Percentiles rank a stretch among this genome's conserved stretches.
phyloP scores from a whole-genome alignment of 2,329 filamentous ascomycete genomes.

The Xylaria digitata region DNA sequence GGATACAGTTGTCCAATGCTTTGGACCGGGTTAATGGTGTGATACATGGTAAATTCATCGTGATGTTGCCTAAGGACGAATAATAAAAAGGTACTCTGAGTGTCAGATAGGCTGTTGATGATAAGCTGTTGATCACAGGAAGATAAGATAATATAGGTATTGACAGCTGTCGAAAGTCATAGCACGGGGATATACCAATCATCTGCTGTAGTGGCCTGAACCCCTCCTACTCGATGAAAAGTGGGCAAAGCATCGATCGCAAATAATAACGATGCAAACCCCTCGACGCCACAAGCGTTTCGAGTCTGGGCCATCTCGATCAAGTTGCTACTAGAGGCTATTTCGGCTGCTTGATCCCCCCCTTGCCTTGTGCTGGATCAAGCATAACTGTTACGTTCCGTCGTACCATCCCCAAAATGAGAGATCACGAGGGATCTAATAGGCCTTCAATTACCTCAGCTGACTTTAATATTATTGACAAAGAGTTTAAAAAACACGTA shows the following conservation, averaged over 20 bases:
- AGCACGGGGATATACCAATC: too few species aligned
- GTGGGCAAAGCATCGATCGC: too few species aligned
- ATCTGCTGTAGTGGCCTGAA: too few species aligned
- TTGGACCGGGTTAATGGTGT: conserved; percentile 1
- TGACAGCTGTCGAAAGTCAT: background rate
- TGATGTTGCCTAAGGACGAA: background rate
- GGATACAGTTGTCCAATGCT: background rate
- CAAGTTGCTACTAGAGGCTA: too few species aligned
- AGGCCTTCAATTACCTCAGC: background rate
- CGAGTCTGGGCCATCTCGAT: too few species aligned
- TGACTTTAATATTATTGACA: conserved; percentile 1
- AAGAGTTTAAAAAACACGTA: background rate
- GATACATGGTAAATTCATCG: conserved; percentile 12
- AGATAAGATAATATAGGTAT: background rate
- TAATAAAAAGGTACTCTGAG: background rate
- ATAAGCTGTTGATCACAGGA: too few species aligned
- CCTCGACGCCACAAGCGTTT: too few species aligned
- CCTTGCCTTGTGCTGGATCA: too few species aligned
- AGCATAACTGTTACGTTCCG: too few species aligned
- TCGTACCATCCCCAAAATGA: background rate
- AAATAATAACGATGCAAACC: too few species aligned
- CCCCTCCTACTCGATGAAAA: too few species aligned
- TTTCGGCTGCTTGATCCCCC: too few species aligned
- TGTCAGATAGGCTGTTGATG: background rate
- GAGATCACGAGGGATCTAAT: conserved; percentile 6